Evolutionary conservation across 2,329 filamentous ascomycete genomes (phyloP).

Genomic region (Ophiosphaerella herpotricha): DNA sequence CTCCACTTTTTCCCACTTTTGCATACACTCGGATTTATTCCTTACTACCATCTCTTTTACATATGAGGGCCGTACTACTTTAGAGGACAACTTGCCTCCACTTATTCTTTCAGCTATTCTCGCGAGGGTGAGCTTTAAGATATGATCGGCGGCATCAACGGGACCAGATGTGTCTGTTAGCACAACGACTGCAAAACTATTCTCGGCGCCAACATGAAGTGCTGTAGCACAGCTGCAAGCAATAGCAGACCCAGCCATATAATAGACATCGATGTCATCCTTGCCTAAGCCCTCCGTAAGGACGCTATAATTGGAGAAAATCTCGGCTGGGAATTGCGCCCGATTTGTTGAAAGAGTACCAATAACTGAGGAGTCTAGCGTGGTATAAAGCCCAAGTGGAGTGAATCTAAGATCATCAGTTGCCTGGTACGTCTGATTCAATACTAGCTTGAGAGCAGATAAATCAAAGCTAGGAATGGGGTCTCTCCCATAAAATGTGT

Average conservation of each 20-base stretch:
- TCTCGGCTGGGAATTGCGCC: constrained; percentile 1
- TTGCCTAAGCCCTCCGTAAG: neutral
- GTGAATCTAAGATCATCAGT: neutral
- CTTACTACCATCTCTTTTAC: neutral
- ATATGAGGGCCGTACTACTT: no score
- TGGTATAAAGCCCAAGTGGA: neutral
- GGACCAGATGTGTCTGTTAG: constrained; percentile 11
- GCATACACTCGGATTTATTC: neutral
- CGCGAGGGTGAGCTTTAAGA: constrained; percentile 3
- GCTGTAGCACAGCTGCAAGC: constrained; percentile 5
- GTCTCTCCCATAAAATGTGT: neutral
- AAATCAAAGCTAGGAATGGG: neutral
- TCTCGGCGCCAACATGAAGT: neutral
- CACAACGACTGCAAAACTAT: constrained; percentile 1
- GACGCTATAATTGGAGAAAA: constrained; percentile 4
- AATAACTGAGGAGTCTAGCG: constrained; percentile 1
- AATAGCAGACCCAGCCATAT: constrained; percentile 7
- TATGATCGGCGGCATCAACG: constrained; percentile 9
- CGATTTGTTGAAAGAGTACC: constrained; percentile 6
- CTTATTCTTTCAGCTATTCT: neutral
- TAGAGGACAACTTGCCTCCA: neutral
- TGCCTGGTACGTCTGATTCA: no score
- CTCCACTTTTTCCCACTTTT: neutral
- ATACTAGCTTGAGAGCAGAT: neutral
- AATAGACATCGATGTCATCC: neutral